Evolutionary conservation across 1,284 basidiomycete genomes (phyloP).

Genomic region (Cystobasidium pallidum): DNA sequence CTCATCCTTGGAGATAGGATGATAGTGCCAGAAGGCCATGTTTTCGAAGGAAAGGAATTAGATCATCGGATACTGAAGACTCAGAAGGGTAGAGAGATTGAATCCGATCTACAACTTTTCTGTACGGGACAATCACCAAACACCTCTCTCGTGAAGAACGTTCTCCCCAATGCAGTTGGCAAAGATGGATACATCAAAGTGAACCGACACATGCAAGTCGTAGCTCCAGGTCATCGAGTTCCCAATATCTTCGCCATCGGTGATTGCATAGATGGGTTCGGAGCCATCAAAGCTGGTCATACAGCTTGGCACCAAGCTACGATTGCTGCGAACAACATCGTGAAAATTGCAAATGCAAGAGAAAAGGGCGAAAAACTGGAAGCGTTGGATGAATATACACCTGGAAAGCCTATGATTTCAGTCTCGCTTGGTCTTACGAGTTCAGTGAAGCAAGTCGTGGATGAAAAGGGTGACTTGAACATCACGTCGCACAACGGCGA

Average conservation of each 20-base stretch:
- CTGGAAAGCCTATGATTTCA: conserved; percentile 68
- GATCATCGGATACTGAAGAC: conserved; percentile 41
- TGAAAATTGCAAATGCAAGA: conserved; percentile 33
- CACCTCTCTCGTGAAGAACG: conserved; percentile 63
- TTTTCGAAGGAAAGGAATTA: conserved; percentile 41
- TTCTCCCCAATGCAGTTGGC: conserved; percentile 64
- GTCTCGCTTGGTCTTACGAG: conserved; percentile 64
- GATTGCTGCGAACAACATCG: conserved; percentile 56
- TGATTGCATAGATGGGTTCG: conserved; percentile 68
- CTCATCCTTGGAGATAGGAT: conserved; percentile 58
- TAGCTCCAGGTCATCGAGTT: conserved; percentile 33
- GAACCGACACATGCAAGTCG: conserved; percentile 48
- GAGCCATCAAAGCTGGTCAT: conserved; percentile 71
- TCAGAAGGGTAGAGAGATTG: conserved; percentile 29
- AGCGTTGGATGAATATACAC: conserved; percentile 63
- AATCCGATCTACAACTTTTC: conserved; percentile 61
- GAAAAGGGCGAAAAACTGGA: conserved; percentile 26
- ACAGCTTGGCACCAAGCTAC: conserved; percentile 58
- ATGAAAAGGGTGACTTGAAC: conserved; percentile 35
- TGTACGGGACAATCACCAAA: conserved; percentile 78
- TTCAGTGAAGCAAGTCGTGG: conserved; percentile 34
- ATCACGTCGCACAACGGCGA: conserved; percentile 41
- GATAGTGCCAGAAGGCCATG: conserved; percentile 53
- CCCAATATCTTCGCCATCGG: conserved; percentile 68
- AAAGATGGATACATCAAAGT: conserved; percentile 59